phyloP scores from a whole-genome alignment of 192 early-diverging fungal species.

The Entomortierella parvispora region DNA sequence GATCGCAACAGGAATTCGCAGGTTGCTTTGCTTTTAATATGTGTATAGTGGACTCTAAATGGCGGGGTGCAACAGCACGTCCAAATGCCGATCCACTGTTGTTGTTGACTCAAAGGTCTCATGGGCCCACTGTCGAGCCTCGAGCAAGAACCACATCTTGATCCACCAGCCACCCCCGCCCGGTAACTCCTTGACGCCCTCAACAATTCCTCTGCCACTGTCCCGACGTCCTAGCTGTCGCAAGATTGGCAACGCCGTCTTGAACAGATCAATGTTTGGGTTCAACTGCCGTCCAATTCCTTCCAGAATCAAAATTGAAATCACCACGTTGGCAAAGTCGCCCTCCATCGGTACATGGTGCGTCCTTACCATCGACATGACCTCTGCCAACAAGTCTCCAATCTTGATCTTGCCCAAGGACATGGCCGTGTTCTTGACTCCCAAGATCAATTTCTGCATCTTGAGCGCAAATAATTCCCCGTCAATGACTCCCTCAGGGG shows the following conservation, averaged over 20 bases:
- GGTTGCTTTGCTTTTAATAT: too few relatives aligned
- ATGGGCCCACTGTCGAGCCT: conserved; percentile 64
- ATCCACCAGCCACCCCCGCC: conserved; percentile 59
- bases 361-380: conserved; percentile 87
- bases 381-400: conserved; percentile 79
- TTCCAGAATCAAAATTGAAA: conserved; percentile 92
- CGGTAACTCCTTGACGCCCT: conserved; percentile 59
- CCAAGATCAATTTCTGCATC: conserved; percentile 83
- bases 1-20: too few relatives aligned
- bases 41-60: conserved; percentile 9
- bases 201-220: conserved; percentile 54
- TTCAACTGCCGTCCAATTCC: conserved; percentile 93
- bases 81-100: conserved; percentile 33
- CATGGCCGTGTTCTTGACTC: conserved; percentile 75
- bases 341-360: conserved; percentile 96
- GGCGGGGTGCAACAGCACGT: conserved; percentile 38
- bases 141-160: conserved; percentile 71
- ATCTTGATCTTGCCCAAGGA: conserved; percentile 85
- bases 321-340: conserved; percentile 93
- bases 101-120: conserved; percentile 43
- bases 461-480: conserved; percentile 81
- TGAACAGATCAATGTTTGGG: conserved; percentile 91
- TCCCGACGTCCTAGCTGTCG: conserved; percentile 66
- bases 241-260: conserved; percentile 79
- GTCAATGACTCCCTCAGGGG: conserved; percentile 75